Conservation (phyloP, 805 yeast genomes). For the Tetrapisispora phaffii region DNA sequence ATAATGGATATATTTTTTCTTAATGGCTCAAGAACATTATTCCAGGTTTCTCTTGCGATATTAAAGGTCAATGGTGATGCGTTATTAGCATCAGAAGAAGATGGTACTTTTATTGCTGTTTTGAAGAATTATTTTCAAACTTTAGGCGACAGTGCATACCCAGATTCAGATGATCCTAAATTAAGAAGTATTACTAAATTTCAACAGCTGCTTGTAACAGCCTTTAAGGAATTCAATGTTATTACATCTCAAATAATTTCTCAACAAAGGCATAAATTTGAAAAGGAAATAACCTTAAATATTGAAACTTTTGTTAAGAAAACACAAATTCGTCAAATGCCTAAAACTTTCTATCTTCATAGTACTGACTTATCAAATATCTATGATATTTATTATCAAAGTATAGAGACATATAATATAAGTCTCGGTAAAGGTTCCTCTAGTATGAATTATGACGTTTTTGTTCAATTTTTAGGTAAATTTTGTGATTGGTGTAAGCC, state of each 20-base stretch:
- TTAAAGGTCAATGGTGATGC: conserved; percentile 80
- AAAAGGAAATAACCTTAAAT: conserved; percentile 71
- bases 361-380: conserved; percentile 54
- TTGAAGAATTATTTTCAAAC: conserved; percentile 72
- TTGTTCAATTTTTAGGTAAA: conserved; percentile 64
- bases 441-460: conserved; percentile 67
- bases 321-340: conserved; percentile 80
- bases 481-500: conserved; percentile 65
- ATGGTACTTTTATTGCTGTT: conserved; percentile 81
- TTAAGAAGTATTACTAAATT: conserved; percentile 66
- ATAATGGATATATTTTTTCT: conserved; percentile 82
- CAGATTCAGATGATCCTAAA: conserved; percentile 54
- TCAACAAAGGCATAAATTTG: conserved; percentile 58
- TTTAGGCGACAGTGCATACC: conserved; percentile 71
- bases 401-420: conserved; percentile 56
- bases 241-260: conserved; percentile 66
- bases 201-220: conserved; percentile 82
- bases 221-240: conserved; percentile 81
- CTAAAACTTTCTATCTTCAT: conserved; percentile 54
- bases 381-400: conserved; percentile 76
- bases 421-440: conserved; percentile 45
- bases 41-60: conserved; percentile 91
- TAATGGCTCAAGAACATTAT: conserved; percentile 80
- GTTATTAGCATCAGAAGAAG: conserved; percentile 71
- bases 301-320: conserved; percentile 86